Base-by-base conservation (phyloP, 169 alveolate species). In the Plasmodium vinckei region DNA sequence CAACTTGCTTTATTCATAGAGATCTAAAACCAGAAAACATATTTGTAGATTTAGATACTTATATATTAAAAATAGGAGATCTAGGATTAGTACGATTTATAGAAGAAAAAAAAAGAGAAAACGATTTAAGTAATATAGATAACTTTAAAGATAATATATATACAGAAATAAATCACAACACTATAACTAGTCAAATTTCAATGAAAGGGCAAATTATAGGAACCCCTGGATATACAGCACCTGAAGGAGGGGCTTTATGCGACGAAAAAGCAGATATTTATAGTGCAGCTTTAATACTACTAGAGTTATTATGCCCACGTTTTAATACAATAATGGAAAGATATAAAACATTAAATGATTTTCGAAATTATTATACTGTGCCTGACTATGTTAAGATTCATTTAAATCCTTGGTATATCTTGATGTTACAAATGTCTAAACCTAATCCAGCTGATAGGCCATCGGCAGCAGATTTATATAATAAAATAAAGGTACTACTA, bases 21-120 rank as follows among this genome's bases (percentile, higher is more conserved):
- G 98, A 96, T 79, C 87, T 96, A 61, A 96, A 96, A 84, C 98
- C 98, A 9, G 98, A 97, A 57, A 96, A 96, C 75, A 93, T 96
- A 5, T 95, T 96, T 87, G 97, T 96, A 33, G 96, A 94, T 68
- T 96, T 95, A 23, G 90, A 89, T 88, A 89, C 94, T 2, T 72
- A 92, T 64, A 92, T 94, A 15, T 91, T 96, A 33, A 96, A 96
- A 87, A 94, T 96, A 15, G 98, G 97, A n/a, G 98, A 96, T 69
- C 94, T 96, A 59, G 98, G 98, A 9, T 92, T 96, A 42, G 98
- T 97, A 27, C 94, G 96, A 42, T 90, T 95, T 92, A 94, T 96
- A 67, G 93, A 86, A 54, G 97, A 96, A 63, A 87, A 88, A 23
- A 82, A 87, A 82, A 54, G 94, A 44, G 89, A 92, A 73, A 67